Base-by-base conservation (phyloP, 1,284 basidiomycete species). In the Afroboletus lepidellus region DNA sequence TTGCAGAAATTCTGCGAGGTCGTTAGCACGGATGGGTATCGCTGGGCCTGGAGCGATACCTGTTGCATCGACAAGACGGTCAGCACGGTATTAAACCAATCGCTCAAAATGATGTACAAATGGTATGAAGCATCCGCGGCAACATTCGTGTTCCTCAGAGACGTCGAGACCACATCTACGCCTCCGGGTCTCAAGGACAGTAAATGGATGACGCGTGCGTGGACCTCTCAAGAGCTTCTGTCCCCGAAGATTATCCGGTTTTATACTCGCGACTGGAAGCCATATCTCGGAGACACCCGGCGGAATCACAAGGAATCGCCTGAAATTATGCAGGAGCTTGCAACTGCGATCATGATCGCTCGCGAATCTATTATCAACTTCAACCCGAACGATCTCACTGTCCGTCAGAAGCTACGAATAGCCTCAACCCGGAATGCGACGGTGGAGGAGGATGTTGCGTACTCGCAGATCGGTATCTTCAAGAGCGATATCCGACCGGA, bases 221-320 rank as follows among this genome's bases (percentile, higher is more conserved):
- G 56, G 56, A 56, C 51, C 1, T 20, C 46, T 0, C 53, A 50
- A 23, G 56, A 57, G 12, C 41, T 53, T 39, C 55, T 57, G 7
- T 32, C 55, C 16, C 33, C 55, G 2, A 50, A 48, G 5, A 34
- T 49, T 7, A 44, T 64, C 32, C 36, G 60, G 34, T 50, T 50
- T 34, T 44, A 50, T 20, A 24, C 25, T 36, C 15, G 41, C 24
- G 24, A 37, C 8, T 50, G 48, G 56, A 25, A 48, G 7, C 36
- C 47, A 1, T 58, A 57, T 23, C 56, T 37, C 2, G 20, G 32
- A 5, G 56, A 47, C 30, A 38, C 32, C 13, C 32, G 15, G 12
- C 32, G 32, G 7, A 11, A 15, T n/a, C n/a, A n/a, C n/a, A n/a
- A n/a, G n/a, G n/a, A n/a, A n/a, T n/a, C n/a, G n/a, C n/a, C n/a